These are phyloP conservation scores for Penicillium polonicum DNA, from an alignment of 2,329 filamentous ascomycete genomes.

Conservation along the genomic window DNA sequence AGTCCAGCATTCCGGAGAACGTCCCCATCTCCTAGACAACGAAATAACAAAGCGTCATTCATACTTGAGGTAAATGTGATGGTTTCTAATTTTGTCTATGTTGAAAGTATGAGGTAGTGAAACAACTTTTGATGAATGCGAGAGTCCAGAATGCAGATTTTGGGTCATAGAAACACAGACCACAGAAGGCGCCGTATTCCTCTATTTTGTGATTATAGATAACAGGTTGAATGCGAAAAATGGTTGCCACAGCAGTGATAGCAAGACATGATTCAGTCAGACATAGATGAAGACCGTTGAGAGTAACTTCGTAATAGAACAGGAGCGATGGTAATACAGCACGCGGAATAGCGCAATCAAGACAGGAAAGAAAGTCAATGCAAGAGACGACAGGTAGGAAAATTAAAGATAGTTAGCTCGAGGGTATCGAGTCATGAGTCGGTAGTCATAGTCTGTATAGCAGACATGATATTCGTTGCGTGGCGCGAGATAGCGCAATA, in stretches of 20 bases:
- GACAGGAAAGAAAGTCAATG: neutral
- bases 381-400: neutral
- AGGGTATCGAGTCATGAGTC: slow-evolving; percentile 12
- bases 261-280: neutral
- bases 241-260: neutral
- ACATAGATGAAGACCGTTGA: neutral
- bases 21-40: slow-evolving; percentile 2
- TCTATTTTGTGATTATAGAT: neutral
- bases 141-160: neutral
- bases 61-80: neutral
- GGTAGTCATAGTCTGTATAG: slow-evolving; percentile 2
- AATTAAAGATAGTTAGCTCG: slow-evolving; percentile 13
- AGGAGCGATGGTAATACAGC: slow-evolving; percentile 7
- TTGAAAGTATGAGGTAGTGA: neutral
- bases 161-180: neutral
- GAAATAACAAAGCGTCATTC: neutral
- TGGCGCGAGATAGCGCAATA: slow-evolving; percentile 1
- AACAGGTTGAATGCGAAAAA: neutral
- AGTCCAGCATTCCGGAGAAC: slow-evolving; percentile 8
- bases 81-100: slow-evolving; percentile 1
- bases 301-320: neutral
- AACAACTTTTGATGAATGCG: slow-evolving; percentile 1
- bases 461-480: slow-evolving; percentile 3
- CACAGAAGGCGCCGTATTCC: neutral
- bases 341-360: neutral